Percentiles rank a stretch among this genome's conserved stretches.
Conservation (phyloP, 1,284 basidiomycete genomes). For the Microbotryomycetes sp. region DNA sequence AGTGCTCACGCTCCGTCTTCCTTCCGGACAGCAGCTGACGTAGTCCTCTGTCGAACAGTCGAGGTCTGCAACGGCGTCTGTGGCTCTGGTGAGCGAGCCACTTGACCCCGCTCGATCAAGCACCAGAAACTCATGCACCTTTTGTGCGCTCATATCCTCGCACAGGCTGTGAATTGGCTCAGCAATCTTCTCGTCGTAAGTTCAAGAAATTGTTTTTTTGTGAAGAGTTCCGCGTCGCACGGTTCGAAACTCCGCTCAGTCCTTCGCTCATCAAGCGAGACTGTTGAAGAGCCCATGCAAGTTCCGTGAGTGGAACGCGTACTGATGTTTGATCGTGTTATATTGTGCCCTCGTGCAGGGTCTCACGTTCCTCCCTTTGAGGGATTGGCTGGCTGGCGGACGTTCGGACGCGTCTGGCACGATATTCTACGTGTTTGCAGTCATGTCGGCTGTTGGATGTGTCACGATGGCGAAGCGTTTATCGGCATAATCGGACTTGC, state of each 20-base stretch:
- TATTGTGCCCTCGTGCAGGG: slow-evolving; percentile 3
- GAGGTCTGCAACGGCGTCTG: slow-evolving; percentile 28
- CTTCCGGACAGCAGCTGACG: background rate
- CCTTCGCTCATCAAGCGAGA: too few species aligned
- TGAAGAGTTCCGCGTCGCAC: too few species aligned
- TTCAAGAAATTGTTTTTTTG: background rate
- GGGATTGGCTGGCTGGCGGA: slow-evolving; percentile 18
- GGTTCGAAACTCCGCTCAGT: too few species aligned
- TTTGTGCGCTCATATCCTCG: background rate
- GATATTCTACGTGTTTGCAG: slow-evolving; percentile 28
- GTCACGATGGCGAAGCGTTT: slow-evolving; percentile 5
- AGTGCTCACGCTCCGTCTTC: background rate
- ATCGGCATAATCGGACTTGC: background rate
- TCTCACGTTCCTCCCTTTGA: slow-evolving; percentile 25
- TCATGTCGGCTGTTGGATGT: slow-evolving; percentile 12
- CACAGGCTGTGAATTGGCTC: slow-evolving; percentile 32
- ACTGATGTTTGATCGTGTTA: background rate
- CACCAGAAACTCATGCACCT: too few species aligned
- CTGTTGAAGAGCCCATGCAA: too few species aligned
- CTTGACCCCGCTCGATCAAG: background rate
- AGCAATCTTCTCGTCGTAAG: slow-evolving; percentile 28
- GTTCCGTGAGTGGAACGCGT: too few species aligned
- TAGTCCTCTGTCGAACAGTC: slow-evolving; percentile 7
- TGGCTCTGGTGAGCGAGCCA: slow-evolving; percentile 18
- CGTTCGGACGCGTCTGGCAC: slow-evolving; percentile 11